These are phyloP conservation scores for Eucalyptus marginata DNA, from an alignment of 345 rosid species.

Conservation along the genomic window DNA sequence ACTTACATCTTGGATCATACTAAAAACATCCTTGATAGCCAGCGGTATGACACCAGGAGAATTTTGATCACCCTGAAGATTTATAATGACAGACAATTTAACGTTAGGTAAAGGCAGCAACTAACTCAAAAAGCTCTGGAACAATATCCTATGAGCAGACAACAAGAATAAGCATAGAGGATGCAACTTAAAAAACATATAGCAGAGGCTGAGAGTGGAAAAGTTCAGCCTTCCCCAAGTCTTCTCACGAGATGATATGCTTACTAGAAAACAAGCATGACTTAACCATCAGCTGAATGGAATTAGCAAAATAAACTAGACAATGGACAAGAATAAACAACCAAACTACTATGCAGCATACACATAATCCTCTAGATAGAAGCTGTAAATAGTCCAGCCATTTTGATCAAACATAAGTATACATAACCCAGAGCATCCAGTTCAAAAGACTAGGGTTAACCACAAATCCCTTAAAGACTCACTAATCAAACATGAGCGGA, in stretches of 20 bases:
- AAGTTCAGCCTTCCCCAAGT: not conserved
- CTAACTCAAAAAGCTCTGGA: not conserved
- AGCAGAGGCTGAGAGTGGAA: not conserved
- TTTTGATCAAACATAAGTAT: not conserved
- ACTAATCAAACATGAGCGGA: not conserved
- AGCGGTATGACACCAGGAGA: conserved; percentile 96
- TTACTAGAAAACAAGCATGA: not conserved
- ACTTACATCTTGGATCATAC: conserved; percentile 98
- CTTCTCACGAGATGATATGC: not conserved
- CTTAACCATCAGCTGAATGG: not conserved
- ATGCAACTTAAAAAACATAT: not conserved
- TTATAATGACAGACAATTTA: not conserved
- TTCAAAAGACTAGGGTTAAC: not conserved
- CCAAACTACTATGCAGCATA: not conserved
- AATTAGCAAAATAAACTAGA: not conserved
- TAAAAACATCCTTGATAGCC: conserved; percentile 97
- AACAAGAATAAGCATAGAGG: not conserved
- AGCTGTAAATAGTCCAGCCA: not conserved
- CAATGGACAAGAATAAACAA: not conserved
- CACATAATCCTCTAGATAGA: not conserved
- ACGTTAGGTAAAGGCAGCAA: not conserved
- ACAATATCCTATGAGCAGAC: not conserved
- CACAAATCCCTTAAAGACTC: not conserved
- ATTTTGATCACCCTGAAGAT: conserved; percentile 83
- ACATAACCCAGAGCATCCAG: not conserved